A percentile compares a stretch with the other conserved stretches of the same genome.
phyloP scores from a whole-genome alignment of 352 stramenopile species.

The Phytophthora megakarya region DNA sequence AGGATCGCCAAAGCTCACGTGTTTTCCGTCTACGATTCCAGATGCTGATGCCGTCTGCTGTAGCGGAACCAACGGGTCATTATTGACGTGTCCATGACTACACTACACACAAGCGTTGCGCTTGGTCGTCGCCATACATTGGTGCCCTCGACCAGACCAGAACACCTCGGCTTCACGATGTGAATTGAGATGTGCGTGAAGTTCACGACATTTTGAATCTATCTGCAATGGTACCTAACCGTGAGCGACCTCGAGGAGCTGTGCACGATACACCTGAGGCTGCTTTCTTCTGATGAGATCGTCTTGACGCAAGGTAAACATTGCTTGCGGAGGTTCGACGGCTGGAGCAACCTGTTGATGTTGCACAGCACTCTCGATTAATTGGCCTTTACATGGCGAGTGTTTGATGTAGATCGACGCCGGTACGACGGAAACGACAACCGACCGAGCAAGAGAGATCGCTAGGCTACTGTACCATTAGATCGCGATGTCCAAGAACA shows the following conservation, averaged over 20 bases:
- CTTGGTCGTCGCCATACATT: background rate
- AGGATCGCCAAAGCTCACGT: conserved; percentile 23
- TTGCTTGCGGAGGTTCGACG: too few relatives aligned
- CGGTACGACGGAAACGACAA: conserved; percentile 4
- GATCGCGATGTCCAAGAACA: background rate
- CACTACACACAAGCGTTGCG: background rate
- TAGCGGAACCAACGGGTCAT: conserved; percentile 7
- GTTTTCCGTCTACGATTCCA: conserved; percentile 5
- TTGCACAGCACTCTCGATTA: conserved; percentile 5
- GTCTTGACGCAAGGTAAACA: too few relatives aligned
- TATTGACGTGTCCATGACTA: conserved; percentile 4
- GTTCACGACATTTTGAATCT: conserved; percentile 8
- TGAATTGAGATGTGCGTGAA: too few relatives aligned
- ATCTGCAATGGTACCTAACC: too few relatives aligned
- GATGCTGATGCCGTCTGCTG: conserved; percentile 21
- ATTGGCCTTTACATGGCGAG: conserved; percentile 19
- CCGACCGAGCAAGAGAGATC: background rate
- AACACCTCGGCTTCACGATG: conserved; percentile 11
- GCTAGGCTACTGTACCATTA: conserved; percentile 6
- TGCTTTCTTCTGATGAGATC: too few relatives aligned
- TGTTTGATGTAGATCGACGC: conserved; percentile 6
- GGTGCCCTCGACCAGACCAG: background rate
- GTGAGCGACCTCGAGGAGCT: too few relatives aligned
- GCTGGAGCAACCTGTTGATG: too few relatives aligned
- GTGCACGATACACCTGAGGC: too few relatives aligned